Evolutionary conservation across 2,329 filamentous ascomycete species (phyloP), one percentile per base, ranked within the genome.

Genomic region (Epichloe bromicola): DNA sequence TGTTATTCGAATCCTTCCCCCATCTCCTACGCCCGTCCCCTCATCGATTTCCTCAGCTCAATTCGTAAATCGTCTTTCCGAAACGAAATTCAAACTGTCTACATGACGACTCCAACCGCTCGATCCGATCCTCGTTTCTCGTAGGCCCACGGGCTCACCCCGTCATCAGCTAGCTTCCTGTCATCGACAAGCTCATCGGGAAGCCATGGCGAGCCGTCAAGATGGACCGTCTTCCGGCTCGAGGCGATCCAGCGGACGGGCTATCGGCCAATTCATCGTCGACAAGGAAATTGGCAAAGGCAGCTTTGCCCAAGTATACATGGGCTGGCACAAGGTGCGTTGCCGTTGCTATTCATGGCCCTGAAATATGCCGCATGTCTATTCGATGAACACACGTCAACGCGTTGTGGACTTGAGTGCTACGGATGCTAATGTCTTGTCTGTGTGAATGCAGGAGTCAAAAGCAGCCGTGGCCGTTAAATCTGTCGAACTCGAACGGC

Each of bases 281-380:
- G 80, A 89, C 60, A 83, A 86, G 59, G 88, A 96, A 71, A 96
- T 97, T 65, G 93, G 93, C 56, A 93, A 93, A 71, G 93, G 93
- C 56, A 97, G 93, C 73, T 98, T 97, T 74, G 93, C 93, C 58
- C 89, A 89, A 59, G 93, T 98, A 58, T 97, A 93, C 67, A 81
- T 86, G 65, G 89, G 87, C 57, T 82, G 83, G 60, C 87, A 94
- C 70, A 85, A 85, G 71, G 89, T 95, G 54, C 46, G 58, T 54
- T 53, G 34, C 7, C 7, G 39, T 37, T 5, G 6, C 34, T 37
- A 30, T 43, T n/a, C n/a, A 30, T 23, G 19, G 40, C 15, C 40
- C 49, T 51, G 26, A 23, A 51, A 46, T 48, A 30, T 39, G 12
- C 11, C 23, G n/a, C 40, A 20, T 12, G 10, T 20, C 12, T 20